Evolutionary conservation across 1,284 basidiomycete genomes (phyloP).

Genomic region (Anthracocystis panici-leucophaei): DNA sequence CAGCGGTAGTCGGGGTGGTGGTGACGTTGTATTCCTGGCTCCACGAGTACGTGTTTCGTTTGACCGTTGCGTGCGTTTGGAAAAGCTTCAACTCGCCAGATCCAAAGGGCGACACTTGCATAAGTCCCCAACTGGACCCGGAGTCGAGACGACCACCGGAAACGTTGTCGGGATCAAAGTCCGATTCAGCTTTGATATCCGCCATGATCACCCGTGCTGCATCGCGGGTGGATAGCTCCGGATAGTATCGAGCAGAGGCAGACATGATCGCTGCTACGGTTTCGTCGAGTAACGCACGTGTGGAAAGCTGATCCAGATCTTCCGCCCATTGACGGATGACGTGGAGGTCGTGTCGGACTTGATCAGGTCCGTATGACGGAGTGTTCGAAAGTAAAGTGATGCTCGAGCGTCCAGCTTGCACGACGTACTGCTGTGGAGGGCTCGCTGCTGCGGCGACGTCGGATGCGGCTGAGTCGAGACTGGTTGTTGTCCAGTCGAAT

Average conservation of each 20-base stretch:
- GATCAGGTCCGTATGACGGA: conserved; percentile 50
- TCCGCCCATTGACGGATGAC: conserved; percentile 63
- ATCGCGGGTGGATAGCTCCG: conserved; percentile 59
- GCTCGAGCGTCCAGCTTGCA: conserved; percentile 18
- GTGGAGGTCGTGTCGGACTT: conserved; percentile 60
- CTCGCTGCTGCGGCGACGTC: neutral
- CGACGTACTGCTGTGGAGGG: conserved; percentile 10
- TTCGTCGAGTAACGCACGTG: conserved; percentile 55
- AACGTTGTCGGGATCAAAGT: conserved; percentile 49
- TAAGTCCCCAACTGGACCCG: conserved; percentile 59
- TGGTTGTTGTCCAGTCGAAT: conserved; percentile 10
- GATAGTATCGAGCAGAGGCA: conserved; percentile 64
- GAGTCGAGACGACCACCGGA: conserved; percentile 59
- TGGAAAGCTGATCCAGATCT: conserved; percentile 52
- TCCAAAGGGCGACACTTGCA: conserved; percentile 63
- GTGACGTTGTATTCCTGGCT: conserved; percentile 26
- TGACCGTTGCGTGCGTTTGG: conserved; percentile 46
- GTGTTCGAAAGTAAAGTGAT: conserved; percentile 52
- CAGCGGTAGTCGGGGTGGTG: conserved; percentile 16
- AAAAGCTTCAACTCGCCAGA: conserved; percentile 57
- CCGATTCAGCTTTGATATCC: conserved; percentile 67
- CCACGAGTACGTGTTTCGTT: conserved; percentile 56
- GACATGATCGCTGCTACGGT: conserved; percentile 63
- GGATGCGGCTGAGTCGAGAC: neutral
- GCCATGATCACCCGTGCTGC: conserved; percentile 61